These are phyloP conservation scores for Jamesozyma spencerorum DNA, from an alignment of 805 yeast genomes.

Conservation along the genomic window DNA sequence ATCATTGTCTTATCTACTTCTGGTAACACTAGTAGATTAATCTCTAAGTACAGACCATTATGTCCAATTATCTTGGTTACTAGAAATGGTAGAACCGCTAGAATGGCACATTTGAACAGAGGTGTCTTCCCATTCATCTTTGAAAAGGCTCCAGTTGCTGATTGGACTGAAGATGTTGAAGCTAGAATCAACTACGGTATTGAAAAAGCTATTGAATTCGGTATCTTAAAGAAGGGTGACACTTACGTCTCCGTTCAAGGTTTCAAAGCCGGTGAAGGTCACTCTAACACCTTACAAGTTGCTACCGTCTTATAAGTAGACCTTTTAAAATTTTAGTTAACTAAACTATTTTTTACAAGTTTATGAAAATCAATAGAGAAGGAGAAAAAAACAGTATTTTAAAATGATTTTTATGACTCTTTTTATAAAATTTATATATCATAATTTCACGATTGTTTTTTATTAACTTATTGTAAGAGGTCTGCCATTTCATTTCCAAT, in stretches of 20 bases:
- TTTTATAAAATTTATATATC: constrained; percentile 2
- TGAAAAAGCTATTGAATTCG: constrained; percentile 76
- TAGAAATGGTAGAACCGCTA: constrained; percentile 86
- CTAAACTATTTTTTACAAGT: background rate
- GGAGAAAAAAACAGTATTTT: background rate
- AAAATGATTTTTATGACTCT: constrained; percentile 1
- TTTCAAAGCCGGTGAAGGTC: constrained; percentile 97
- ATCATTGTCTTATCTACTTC: constrained; percentile 92
- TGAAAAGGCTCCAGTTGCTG: constrained; percentile 45
- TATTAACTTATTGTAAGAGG: background rate
- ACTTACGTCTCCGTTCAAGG: constrained; percentile 93
- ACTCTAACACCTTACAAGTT: constrained; percentile 96
- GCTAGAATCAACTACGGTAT: constrained; percentile 89
- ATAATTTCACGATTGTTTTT: constrained; percentile 1
- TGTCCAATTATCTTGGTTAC: constrained; percentile 97
- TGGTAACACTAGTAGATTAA: constrained; percentile 91
- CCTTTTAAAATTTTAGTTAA: background rate
- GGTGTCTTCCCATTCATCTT: constrained; percentile 97
- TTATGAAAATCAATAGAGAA: background rate
- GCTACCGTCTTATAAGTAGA: constrained; percentile 50
- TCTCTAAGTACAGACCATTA: constrained; percentile 95
- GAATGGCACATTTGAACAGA: constrained; percentile 93
- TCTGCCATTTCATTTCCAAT: no score
- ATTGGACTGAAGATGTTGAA: constrained; percentile 97
- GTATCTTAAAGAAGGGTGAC: constrained; percentile 81